A percentile compares a stretch with the other conserved stretches of the same genome.
Conservation (phyloP, 2,329 filamentous ascomycete genomes). For the Annulohypoxylon truncatum region DNA sequence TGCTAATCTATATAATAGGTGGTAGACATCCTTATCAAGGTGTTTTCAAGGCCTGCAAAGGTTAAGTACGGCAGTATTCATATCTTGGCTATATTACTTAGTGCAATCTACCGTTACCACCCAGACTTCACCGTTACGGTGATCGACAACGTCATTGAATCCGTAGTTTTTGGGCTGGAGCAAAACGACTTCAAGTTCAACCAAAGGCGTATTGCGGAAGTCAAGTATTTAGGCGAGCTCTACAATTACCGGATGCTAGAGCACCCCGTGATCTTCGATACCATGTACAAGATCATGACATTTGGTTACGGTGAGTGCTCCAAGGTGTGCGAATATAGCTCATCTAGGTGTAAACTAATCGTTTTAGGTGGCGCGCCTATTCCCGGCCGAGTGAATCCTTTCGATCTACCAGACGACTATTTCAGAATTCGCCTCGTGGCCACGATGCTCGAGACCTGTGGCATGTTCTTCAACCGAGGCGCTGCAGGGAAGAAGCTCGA, state of each 20-base stretch:
- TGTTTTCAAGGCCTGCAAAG: constrained; percentile 96
- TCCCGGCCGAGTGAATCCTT: constrained; percentile 78
- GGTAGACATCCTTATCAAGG: constrained; percentile 82
- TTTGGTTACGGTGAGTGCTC: constrained; percentile 79
- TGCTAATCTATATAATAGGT: constrained; percentile 59
- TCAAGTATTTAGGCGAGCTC: constrained; percentile 95
- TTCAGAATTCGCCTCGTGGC: constrained; percentile 93
- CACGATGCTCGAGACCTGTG: constrained; percentile 92
- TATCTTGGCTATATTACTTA: constrained; percentile 87
- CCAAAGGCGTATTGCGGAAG: constrained; percentile 91
- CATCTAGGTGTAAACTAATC: constrained; percentile 9
- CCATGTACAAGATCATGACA: constrained; percentile 91
- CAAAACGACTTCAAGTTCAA: constrained; percentile 98
- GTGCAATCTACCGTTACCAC: constrained; percentile 90
- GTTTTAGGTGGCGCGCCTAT: constrained; percentile 78
- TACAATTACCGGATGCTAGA: constrained; percentile 99
- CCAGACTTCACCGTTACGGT: constrained; percentile 90
- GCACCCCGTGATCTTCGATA: constrained; percentile 94
- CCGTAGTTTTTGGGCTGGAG: constrained; percentile 87
- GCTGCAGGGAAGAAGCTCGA: constrained; percentile 96
- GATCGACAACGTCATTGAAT: constrained; percentile 91
- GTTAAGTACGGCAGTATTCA: constrained; percentile 98
- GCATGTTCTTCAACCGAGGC: constrained; percentile 94
- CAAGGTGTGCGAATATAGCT: neutral
- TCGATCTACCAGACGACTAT: constrained; percentile 93